Evolutionary conservation across 1,284 basidiomycete species (phyloP), one percentile per base, ranked within the genome.

Genomic region (Paramarasmius palmivorus): DNA sequence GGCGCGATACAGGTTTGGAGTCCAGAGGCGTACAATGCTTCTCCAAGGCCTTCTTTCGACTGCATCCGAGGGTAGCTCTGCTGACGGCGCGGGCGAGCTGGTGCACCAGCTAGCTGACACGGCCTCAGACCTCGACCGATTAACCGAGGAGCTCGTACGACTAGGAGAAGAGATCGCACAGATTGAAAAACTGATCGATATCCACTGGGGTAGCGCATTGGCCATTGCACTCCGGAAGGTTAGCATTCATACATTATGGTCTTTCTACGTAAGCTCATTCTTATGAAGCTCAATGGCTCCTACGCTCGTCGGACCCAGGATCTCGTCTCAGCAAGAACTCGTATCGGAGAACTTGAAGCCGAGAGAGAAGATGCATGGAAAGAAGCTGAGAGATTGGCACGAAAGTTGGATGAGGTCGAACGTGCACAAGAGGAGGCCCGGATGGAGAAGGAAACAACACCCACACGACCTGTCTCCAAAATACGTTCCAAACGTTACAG

Each of bases 351-450:
- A 50, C 75, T 90, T 12, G 78, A 86, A 61, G 85, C 77, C 8
- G 86, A 90, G 61, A 73, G 90, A n/a, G 83, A 88, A 48, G 90
- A 92, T 54, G 90, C 88, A 1, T 92, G 90, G 90, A 76, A 76
- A 44, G 82, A 86, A 56, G 90, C 89, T 1, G 84, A 90, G 61
- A 80, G 79, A 38, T 73, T 90, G 59, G 90, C 88, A 2, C 67
- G 73, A 49, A 86, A 90, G 64, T 76, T 90, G 61, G 86, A 90
- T 62, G 79, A 82, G 46, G 71, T 75, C 25, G 75, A 46, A 46
- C 44, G 26, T 17, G 44, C 14, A 17, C 22, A 40, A 14, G 39
- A 40, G 39, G 22, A 22, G 9, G 39, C 22, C 5, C 12, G 22
- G 39, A 14, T 19, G 17, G 39, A 40, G 17, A 5, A 19, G 39